Percentiles rank a stretch among this genome's conserved stretches.
Conservation (phyloP, 768 basidiomycete genomes). For the Rhizopogon salebrosus region DNA sequence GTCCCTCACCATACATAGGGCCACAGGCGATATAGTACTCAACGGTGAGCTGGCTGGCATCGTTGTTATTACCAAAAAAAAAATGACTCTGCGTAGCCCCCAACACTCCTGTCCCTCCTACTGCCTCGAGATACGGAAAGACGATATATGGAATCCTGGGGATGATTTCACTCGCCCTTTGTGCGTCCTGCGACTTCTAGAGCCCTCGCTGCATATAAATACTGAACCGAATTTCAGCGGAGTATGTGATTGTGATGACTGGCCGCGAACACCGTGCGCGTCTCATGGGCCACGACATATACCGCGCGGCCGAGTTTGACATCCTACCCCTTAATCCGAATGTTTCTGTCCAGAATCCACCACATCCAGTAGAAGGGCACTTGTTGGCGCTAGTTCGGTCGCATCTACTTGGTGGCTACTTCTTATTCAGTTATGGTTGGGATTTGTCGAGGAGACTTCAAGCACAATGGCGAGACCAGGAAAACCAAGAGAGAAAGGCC, state of each 20-base stretch:
- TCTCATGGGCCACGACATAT: constrained; percentile 82
- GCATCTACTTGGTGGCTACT: constrained; percentile 73
- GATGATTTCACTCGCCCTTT: constrained; percentile 69
- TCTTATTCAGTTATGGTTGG: constrained; percentile 88
- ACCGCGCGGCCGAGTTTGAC: constrained; percentile 85
- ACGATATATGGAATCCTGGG: constrained; percentile 74
- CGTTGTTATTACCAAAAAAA: not conserved
- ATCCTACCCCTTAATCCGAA: constrained; percentile 81
- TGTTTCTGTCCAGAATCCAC: constrained; percentile 59
- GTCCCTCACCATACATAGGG: constrained; percentile 66
- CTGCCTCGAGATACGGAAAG: constrained; percentile 56
- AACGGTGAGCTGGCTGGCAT: constrained; percentile 43
- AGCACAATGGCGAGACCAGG: constrained; percentile 62
- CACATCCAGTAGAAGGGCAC: constrained; percentile 85
- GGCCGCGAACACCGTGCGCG: constrained; percentile 73
- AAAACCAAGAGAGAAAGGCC: constrained; percentile 46
- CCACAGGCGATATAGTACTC: constrained; percentile 70
- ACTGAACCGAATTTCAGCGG: constrained; percentile 51
- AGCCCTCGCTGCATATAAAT: not conserved
- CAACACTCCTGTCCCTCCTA: constrained; percentile 46
- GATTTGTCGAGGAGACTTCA: constrained; percentile 88
- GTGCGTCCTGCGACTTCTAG: constrained; percentile 35
- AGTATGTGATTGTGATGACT: constrained; percentile 88
- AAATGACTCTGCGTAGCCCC: constrained; percentile 35
- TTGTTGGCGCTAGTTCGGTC: constrained; percentile 81